These are phyloP conservation scores for Chloris gayana DNA, from an alignment of 176 grass and related monocot genomes.

Conservation along the genomic window DNA sequence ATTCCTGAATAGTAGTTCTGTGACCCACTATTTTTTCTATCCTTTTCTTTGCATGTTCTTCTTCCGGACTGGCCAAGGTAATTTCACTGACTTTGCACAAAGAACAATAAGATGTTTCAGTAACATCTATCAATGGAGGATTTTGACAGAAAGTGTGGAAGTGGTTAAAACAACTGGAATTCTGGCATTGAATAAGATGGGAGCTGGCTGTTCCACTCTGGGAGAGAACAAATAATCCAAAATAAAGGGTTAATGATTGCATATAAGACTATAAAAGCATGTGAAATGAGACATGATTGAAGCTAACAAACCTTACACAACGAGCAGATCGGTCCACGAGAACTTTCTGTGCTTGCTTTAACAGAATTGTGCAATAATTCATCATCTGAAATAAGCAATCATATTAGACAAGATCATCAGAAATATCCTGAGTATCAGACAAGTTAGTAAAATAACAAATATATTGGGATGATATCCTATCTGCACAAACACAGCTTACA, in stretches of 20 bases:
- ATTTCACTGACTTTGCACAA: constrained; percentile 26
- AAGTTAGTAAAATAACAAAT: neutral
- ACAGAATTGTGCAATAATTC: constrained; percentile 43
- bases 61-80: neutral
- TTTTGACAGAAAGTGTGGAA: constrained; percentile 62
- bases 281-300: neutral
- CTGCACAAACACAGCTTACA: neutral
- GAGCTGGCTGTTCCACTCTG: constrained; percentile 55
- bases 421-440: constrained; percentile 3
- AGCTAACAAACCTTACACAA: constrained; percentile 51
- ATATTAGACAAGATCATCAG: constrained; percentile 7
- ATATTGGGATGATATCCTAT: neutral
- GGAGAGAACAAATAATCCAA: neutral
- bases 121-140: constrained; percentile 44
- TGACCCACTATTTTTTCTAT: constrained; percentile 61
- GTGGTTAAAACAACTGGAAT: constrained; percentile 40
- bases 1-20: constrained; percentile 44
- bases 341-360: constrained; percentile 30
- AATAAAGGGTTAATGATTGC: neutral
- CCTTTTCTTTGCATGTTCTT: constrained; percentile 41
- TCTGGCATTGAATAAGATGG: constrained; percentile 54
- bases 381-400: constrained; percentile 40
- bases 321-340: constrained; percentile 45
- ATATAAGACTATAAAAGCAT: neutral
- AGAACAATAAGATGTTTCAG: constrained; percentile 40